Evolutionary conservation across 148 eudicot species (phyloP), one percentile per base, ranked within the genome.

Genomic region (Nyssa sinensis): DNA sequence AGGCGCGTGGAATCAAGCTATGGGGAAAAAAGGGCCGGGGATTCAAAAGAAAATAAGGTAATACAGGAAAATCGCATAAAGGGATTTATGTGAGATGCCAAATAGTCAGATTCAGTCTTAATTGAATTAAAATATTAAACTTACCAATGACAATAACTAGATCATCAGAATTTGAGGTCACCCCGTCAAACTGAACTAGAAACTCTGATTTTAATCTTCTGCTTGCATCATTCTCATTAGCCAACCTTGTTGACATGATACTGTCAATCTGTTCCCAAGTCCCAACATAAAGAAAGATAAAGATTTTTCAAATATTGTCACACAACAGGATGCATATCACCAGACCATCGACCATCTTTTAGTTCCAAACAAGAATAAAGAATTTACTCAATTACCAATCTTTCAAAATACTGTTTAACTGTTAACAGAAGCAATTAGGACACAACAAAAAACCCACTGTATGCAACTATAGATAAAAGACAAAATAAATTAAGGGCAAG

Each of bases 141-240:
- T 81, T 82, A 91, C 93, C 97, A 65, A 91, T 89, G 69, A 91
- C 93, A 53, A 88, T 83, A 34, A 91, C 92, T 32, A 86, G 80
- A 81, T 88, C 97, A 82, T 83, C 82, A 58, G 93, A 86, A 81
- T 82, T 86, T 53, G 97, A 91, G 55, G 88, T 76, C 64, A 91
- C 97, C 55, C 97, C 97, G 60, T 91, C 97, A 85, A 91, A 89
- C 78, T 91, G 97, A 71, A 91, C 92, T 74, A 91, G 85, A 67
- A 91, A 91, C 82, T 91, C 97, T 3, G 97, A 91, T 67, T 91
- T 91, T 79, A 91, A 67, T 67, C 93, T 88, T 80, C 93, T 87
- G 79, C 97, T 91, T 74, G 93, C 93, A 81, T 91, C 97, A 79
- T 91, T 88, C 76, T 91, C 97, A 65, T 84, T 85, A n/a, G 91